Evolutionary conservation across 1,284 basidiomycete genomes (phyloP).

Genomic region (Pisolithus thermaeus): DNA sequence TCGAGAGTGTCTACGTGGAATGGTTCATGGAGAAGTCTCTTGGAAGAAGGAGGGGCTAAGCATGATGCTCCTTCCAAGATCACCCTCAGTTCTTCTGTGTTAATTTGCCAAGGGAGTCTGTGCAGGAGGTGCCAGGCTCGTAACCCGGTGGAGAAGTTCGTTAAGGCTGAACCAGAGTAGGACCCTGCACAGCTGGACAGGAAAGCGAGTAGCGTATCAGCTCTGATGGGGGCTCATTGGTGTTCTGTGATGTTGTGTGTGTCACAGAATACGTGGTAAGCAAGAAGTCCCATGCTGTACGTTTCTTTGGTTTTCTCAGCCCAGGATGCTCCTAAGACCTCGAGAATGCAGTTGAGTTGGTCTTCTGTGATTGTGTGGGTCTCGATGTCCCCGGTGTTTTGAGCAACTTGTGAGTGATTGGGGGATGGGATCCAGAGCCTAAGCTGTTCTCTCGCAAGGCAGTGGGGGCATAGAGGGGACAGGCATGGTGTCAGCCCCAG

Average conservation of each 20-base stretch:
- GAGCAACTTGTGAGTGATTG: not conserved
- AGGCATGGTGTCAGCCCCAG: slow-evolving; percentile 6
- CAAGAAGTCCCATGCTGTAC: slow-evolving; percentile 26
- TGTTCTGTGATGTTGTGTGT: not conserved
- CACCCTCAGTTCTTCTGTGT: slow-evolving; percentile 15
- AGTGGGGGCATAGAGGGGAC: slow-evolving; percentile 21
- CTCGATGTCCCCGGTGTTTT: too few relatives aligned
- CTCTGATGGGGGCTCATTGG: slow-evolving; percentile 17
- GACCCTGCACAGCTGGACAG: slow-evolving; percentile 9
- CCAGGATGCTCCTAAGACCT: slow-evolving; percentile 15
- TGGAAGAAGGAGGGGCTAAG: slow-evolving; percentile 13
- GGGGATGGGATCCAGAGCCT: slow-evolving; percentile 9
- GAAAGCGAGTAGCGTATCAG: slow-evolving; percentile 12
- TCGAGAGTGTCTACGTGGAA: slow-evolving; percentile 7
- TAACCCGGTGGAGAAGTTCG: slow-evolving; percentile 14
- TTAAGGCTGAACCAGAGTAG: slow-evolving; percentile 15
- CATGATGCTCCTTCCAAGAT: slow-evolving; percentile 19
- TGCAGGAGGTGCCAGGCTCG: slow-evolving; percentile 34
- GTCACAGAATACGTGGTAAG: slow-evolving; percentile 17
- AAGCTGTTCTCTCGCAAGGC: slow-evolving; percentile 14
- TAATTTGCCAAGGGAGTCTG: slow-evolving; percentile 21
- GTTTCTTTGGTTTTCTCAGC: not conserved
- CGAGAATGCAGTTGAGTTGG: slow-evolving; percentile 16
- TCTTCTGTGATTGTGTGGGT: not conserved
- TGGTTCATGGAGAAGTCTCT: not conserved